Conservation (phyloP, 2,329 filamentous ascomycete genomes). For the Tolypocladium cylindrosporum region DNA sequence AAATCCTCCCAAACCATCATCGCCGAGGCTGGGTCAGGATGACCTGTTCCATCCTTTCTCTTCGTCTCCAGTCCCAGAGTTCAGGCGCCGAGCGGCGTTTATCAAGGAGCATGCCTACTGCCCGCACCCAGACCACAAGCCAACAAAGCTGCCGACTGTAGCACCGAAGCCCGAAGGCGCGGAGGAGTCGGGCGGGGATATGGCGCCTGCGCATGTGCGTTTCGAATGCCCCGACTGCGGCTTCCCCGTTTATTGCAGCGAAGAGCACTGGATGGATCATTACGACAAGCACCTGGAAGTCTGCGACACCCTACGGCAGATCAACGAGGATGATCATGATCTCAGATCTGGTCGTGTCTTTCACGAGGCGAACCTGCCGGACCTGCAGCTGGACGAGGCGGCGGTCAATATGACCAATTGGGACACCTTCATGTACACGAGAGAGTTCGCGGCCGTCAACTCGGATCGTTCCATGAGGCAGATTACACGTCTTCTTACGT, state of each 20-base stretch:
- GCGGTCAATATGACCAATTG: constrained; percentile 97
- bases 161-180: constrained; percentile 53
- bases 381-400: constrained; percentile 81
- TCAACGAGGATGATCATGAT: constrained; percentile 98
- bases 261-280: constrained; percentile 92
- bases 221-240: constrained; percentile 97
- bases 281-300: constrained; percentile 89
- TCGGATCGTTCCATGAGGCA: constrained; percentile 85
- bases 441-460: constrained; percentile 85
- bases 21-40: constrained; percentile 48
- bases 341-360: constrained; percentile 84
- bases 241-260: constrained; percentile 84
- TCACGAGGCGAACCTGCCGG: constrained; percentile 86
- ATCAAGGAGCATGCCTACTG: constrained; percentile 93
- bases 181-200: constrained; percentile 41
- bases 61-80: constrained; percentile 77
- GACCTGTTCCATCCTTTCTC: constrained; percentile 93
- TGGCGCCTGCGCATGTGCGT: constrained; percentile 70
- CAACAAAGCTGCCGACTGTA: constrained; percentile 58
- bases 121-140: constrained; percentile 78
- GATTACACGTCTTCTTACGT: constrained; percentile 85
- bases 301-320: constrained; percentile 81
- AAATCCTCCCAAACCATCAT: constrained; percentile 11
- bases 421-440: constrained; percentile 92
- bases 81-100: constrained; percentile 77